Base-by-base conservation (phyloP, 2,329 filamentous ascomycete genomes). In the Penicillium decumbens region DNA sequence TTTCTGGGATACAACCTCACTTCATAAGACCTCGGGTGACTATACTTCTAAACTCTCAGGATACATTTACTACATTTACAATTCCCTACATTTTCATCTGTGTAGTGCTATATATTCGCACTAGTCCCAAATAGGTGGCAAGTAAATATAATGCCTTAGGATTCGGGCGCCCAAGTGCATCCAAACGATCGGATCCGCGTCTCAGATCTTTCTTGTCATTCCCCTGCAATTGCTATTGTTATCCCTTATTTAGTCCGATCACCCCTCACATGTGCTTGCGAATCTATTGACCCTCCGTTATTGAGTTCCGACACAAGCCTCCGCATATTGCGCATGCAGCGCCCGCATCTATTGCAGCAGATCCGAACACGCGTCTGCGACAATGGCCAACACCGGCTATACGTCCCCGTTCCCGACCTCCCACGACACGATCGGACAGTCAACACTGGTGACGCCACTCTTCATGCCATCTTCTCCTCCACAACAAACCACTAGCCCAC, bases 391-490 rank as follows among this genome's bases (percentile, higher is more conserved):
- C 56, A 62, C 69, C 41, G 65, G 68, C 45, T 66, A 62, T 53
- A 65, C 61, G 29, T 71, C 68, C 40, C 67, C 68, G 1, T 70
- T 69, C 41, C 67, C 62, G 18, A 71, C 68, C 6, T 65, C 70
- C 43, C 71, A 74, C 55, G 71, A 74, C 47, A 72, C 69, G 6
- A 65, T 73, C 47, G 71, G 70, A 37, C 62, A 69, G 37, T 73
- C 70, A 5, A 69, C 69, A 8, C 53, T 73, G 18, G 65, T 61
- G 10, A 71, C 64, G 3, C 68, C 70, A 12, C 55, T 64, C 3
- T 69, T 66, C 40, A 68, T 70, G 58, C 64, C 66, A 20, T 69
- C 69, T 0, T 70, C 69, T 1, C 69, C 69, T 28, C 64, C 68
- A 1, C 54, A 53, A 41, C 49, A 56, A 35, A 20, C 52, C 42